Evolutionary conservation across 441 rosid genomes (phyloP).

Genomic region (Erodium trifolium): DNA sequence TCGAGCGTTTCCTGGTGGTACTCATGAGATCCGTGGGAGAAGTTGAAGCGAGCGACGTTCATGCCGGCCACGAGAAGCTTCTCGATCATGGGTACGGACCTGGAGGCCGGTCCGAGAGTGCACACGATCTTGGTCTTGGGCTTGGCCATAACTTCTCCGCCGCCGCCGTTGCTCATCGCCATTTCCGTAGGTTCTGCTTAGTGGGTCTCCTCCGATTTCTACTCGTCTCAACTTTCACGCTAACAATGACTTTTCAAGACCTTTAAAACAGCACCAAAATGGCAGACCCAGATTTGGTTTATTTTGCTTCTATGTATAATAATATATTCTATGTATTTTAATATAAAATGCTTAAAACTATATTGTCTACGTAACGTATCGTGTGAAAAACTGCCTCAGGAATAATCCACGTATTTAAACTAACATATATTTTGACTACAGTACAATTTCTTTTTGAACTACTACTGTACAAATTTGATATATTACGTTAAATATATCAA

Average conservation of each 20-base stretch:
- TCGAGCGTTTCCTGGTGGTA: slow-evolving; percentile 86
- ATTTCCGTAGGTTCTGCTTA: slow-evolving; percentile 15
- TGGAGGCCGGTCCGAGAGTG: slow-evolving; percentile 80
- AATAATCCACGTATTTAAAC: too few relatives aligned
- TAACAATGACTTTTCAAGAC: background rate
- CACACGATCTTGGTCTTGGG: slow-evolving; percentile 91
- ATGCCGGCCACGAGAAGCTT: slow-evolving; percentile 76
- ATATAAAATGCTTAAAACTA: too few relatives aligned
- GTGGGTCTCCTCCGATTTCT: background rate
- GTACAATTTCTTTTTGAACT: too few relatives aligned
- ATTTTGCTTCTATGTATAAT: background rate
- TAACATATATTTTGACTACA: too few relatives aligned
- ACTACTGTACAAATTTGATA: too few relatives aligned
- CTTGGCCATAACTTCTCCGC: slow-evolving; percentile 11
- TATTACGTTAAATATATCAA: too few relatives aligned
- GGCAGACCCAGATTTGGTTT: background rate
- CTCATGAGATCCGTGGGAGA: slow-evolving; percentile 88
- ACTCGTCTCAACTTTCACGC: background rate
- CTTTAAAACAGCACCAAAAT: background rate
- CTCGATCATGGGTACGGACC: slow-evolving; percentile 66
- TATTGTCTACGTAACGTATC: too few relatives aligned
- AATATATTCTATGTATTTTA: too few relatives aligned
- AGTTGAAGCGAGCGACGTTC: slow-evolving; percentile 92
- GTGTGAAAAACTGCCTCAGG: too few relatives aligned
- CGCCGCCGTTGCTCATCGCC: background rate